Base-by-base conservation (phyloP, 805 yeast species). In the Pichia paraexigua region DNA sequence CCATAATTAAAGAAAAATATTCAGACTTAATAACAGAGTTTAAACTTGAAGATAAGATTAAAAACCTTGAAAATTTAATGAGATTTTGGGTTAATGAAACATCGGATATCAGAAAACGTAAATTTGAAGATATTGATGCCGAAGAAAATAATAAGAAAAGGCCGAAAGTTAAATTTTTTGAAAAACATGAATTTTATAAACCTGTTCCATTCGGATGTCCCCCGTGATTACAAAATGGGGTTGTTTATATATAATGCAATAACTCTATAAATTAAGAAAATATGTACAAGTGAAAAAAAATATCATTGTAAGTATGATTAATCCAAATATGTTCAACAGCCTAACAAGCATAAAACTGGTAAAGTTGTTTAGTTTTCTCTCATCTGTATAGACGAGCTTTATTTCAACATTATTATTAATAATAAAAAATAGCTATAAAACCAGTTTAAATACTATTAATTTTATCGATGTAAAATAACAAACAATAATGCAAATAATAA, bases 191-290 rank as follows among this genome's bases (percentile, higher is more conserved):
- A 0, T 56, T 70, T 37, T 82, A 85, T 85, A 60, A 61, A 22
- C 78, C 83, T 0, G 72, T 65, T 50, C 83, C 86, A 1, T 80
- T 81, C 64, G 87, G 87, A 6, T 59, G 63, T 27, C 30, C 52
- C 12, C 55, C 55, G 4, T 35, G 11, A 35, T 30, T 30, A n/a
- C 6, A 17, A 3, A 13, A 30, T 30, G n/a, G 12, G n/a, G 2
- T n/a, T 17, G n/a, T 35, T 5, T 17, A 35, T 35, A 35, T 35
- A 35, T n/a, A n/a, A 17, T n/a, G 20, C 11, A n/a, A 4, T 35
- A 35, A 35, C 17, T 35, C 39, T 35, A 35, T 35, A 35, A 35
- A 35, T n/a, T 35, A 35, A 32, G 12, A 5, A n/a, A n/a, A 9
- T 35, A 35, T 35, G 20, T 35, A 35, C 39, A 35, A n/a, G 39